A percentile compares a stretch with the other conserved stretches of the same genome.
Conservation (phyloP, 495 filamentous ascomycete genomes). For the Penicillium pulvis region DNA sequence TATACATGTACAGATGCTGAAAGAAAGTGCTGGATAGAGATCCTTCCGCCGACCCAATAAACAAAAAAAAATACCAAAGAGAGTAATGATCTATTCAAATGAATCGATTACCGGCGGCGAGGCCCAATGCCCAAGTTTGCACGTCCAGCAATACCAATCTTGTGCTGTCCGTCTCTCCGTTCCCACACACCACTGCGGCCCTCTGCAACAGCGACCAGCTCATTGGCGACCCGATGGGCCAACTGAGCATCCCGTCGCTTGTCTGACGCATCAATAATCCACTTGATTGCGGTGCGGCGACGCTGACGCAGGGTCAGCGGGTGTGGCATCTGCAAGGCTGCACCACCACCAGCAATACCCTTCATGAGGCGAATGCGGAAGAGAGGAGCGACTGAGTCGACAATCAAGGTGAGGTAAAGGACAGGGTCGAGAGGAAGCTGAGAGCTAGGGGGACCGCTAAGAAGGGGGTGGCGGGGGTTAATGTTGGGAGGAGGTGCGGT, state of each 20-base stretch:
- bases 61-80: constrained; percentile 7
- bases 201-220: constrained; percentile 86
- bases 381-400: constrained; percentile 94
- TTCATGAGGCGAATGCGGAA: constrained; percentile 73
- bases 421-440: constrained; percentile 79
- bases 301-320: constrained; percentile 75
- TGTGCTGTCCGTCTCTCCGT: constrained; percentile 68
- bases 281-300: constrained; percentile 73
- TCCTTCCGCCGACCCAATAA: constrained; percentile 9
- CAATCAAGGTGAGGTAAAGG: constrained; percentile 78
- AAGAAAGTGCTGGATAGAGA: constrained; percentile 12
- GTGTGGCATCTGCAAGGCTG: constrained; percentile 76
- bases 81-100: neutral
- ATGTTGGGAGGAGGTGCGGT: constrained; percentile 74
- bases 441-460: constrained; percentile 69
- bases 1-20: constrained; percentile 20
- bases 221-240: constrained; percentile 79
- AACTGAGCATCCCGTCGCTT: constrained; percentile 69
- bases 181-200: constrained; percentile 85
- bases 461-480: constrained; percentile 66
- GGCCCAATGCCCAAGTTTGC: constrained; percentile 60
- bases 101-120: constrained; percentile 24
- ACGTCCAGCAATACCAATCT: constrained; percentile 68
- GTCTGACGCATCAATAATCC: constrained; percentile 81
- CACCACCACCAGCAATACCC: constrained; percentile 83